Conservation (phyloP, 2,329 filamentous ascomycete genomes). For the Lachnellula hyalina region DNA sequence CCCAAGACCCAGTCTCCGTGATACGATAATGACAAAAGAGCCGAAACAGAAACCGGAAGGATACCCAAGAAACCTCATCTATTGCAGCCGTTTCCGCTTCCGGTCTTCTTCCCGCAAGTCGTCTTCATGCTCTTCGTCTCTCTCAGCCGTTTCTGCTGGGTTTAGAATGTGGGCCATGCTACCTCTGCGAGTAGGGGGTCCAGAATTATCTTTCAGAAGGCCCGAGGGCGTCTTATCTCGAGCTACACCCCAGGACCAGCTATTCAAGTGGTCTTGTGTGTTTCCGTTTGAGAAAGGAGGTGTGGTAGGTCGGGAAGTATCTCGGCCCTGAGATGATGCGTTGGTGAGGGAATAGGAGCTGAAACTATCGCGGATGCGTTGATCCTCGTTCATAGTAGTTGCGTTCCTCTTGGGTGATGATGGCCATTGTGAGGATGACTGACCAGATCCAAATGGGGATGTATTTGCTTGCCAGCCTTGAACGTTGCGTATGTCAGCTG, state of each 20-base stretch:
- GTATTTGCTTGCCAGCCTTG: conserved; percentile 67
- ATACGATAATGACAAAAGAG: background rate
- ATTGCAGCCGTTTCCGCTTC: conserved; percentile 57
- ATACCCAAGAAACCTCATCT: conserved; percentile 1
- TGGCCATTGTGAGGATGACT: conserved; percentile 59
- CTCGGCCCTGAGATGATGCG: conserved; percentile 27
- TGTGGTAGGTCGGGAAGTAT: conserved; percentile 30
- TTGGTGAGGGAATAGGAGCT: conserved; percentile 54
- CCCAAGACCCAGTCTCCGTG: background rate
- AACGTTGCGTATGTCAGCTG: conserved; percentile 81
- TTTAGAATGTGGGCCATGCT: conserved; percentile 71
- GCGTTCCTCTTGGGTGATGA: conserved; percentile 54
- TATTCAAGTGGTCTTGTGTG: conserved; percentile 27
- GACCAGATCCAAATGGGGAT: conserved; percentile 63
- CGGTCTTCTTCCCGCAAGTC: conserved; percentile 53
- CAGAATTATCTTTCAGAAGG: conserved; percentile 40
- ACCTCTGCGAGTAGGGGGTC: conserved; percentile 59
- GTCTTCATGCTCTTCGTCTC: conserved; percentile 60
- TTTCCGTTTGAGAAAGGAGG: conserved; percentile 29
- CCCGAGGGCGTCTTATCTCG: conserved; percentile 26
- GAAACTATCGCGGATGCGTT: conserved; percentile 56
- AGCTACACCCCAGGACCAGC: conserved; percentile 30
- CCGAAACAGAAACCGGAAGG: conserved; percentile 1
- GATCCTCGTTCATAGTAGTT: conserved; percentile 45
- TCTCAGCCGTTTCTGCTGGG: conserved; percentile 61